Conservation (phyloP, 2,329 filamentous ascomycete species). For the Curvularia sp. region DNA sequence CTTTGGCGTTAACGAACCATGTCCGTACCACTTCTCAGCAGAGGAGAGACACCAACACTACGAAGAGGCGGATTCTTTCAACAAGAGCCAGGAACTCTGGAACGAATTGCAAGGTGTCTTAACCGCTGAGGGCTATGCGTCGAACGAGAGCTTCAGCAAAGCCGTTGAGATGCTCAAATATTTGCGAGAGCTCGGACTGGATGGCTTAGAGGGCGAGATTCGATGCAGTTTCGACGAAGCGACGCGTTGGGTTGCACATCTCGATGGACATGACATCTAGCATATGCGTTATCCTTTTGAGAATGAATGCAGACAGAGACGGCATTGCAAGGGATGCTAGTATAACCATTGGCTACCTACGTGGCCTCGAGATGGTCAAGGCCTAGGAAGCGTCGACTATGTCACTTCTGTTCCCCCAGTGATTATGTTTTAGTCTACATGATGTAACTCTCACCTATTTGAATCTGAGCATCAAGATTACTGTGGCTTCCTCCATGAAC, state of each 20-base stretch:
- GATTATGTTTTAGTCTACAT: no score
- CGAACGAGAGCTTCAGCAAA: constrained; percentile 28
- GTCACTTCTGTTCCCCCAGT: no score
- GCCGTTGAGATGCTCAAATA: constrained; percentile 27
- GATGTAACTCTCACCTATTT: no score
- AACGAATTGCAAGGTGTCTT: constrained; percentile 28
- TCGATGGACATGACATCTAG: no score
- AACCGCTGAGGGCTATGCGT: constrained; percentile 36
- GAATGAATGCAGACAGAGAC: no score
- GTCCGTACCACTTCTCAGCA: constrained; percentile 37
- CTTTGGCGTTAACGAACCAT: constrained; percentile 30
- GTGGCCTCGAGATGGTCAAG: no score
- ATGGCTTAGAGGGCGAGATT: constrained; percentile 20
- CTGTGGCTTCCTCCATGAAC: no score
- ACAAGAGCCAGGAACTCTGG: constrained; percentile 38
- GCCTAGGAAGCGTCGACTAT: no score
- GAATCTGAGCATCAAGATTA: no score
- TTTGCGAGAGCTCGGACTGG: constrained; percentile 24
- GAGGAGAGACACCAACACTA: constrained; percentile 33
- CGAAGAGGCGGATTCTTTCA: constrained; percentile 32
- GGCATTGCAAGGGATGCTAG: no score
- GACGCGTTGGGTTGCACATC: constrained; percentile 23
- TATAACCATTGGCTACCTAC: no score
- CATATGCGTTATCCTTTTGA: no score
- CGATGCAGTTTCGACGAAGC: constrained; percentile 24